Evolutionary conservation across 225 moss, liverwort and hornwort genomes (phyloP).

Genomic region (Sphagnum contortum): DNA sequence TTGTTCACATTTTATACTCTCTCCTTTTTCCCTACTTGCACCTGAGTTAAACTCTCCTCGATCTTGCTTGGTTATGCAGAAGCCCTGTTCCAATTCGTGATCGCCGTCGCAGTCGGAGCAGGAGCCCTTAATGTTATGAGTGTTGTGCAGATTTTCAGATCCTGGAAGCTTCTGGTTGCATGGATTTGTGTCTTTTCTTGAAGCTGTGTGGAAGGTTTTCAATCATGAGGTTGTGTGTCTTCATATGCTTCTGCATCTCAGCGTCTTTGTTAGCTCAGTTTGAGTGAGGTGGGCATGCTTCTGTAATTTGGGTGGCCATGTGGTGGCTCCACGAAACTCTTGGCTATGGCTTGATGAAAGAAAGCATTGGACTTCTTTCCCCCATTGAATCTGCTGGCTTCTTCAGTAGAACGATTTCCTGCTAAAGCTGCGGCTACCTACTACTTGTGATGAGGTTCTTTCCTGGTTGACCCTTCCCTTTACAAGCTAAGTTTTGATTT

Average conservation of each 20-base stretch:
- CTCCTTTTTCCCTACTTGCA: too few relatives aligned
- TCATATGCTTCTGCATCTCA: slow-evolving; percentile 67
- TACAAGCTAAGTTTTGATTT: slow-evolving; percentile 8
- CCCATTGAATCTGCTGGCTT: slow-evolving; percentile 62
- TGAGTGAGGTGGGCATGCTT: slow-evolving; percentile 75
- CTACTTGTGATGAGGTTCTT: slow-evolving; percentile 82
- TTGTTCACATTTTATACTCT: background rate
- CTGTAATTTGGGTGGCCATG: slow-evolving; percentile 79
- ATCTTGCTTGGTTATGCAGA: slow-evolving; percentile 23
- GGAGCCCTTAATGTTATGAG: slow-evolving; percentile 52
- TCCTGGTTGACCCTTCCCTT: slow-evolving; percentile 77
- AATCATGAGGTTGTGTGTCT: slow-evolving; percentile 58
- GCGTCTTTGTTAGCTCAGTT: slow-evolving; percentile 80
- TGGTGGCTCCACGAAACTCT: slow-evolving; percentile 57
- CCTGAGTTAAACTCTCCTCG: background rate
- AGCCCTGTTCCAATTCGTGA: slow-evolving; percentile 73
- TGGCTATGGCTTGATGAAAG: slow-evolving; percentile 43
- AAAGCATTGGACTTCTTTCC: slow-evolving; percentile 80
- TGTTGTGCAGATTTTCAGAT: background rate
- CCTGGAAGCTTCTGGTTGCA: too few relatives aligned
- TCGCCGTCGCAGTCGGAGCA: slow-evolving; percentile 97
- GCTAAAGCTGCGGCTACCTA: slow-evolving; percentile 93
- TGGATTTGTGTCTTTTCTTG: slow-evolving; percentile 1
- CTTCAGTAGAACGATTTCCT: slow-evolving; percentile 85
- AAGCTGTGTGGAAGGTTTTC: slow-evolving; percentile 9